Evolutionary conservation across 148 eudicot genomes (phyloP).

Genomic region (Vaccinium vitisidaea): DNA sequence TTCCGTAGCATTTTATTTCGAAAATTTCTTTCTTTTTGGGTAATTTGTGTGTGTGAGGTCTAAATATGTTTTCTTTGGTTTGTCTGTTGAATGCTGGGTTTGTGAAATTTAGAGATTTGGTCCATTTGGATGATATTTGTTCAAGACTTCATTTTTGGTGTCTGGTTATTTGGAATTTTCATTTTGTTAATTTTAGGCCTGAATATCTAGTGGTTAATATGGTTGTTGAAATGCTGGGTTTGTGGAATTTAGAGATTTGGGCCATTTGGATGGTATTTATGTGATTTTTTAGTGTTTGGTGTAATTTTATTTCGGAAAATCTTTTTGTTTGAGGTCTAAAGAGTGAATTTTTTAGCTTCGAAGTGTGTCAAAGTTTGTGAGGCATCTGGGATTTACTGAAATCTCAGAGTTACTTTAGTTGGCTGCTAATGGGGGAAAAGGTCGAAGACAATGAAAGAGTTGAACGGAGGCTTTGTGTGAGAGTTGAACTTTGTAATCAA

Average conservation of each 20-base stretch:
- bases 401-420: neutral
- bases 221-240: neutral
- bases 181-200: too few species aligned
- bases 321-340: neutral
- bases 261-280: slow-evolving; percentile 4
- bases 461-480: neutral
- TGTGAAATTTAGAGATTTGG: slow-evolving; percentile 25
- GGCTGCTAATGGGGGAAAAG: neutral
- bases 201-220: too few species aligned
- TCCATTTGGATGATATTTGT: slow-evolving; percentile 5
- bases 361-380: neutral
- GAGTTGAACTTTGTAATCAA: neutral
- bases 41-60: slow-evolving; percentile 7
- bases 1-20: neutral
- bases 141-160: neutral
- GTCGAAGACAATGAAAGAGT: neutral
- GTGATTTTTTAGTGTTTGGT: neutral
- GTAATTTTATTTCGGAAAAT: neutral
- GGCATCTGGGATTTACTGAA: neutral
- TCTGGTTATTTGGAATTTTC: too few species aligned
- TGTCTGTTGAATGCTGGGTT: slow-evolving; percentile 10
- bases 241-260: slow-evolving; percentile 25
- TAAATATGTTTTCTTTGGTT: slow-evolving; percentile 19
- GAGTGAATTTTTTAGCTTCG: neutral
- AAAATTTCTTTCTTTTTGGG: neutral